A percentile compares a stretch with the other conserved stretches of the same genome.
These are phyloP conservation scores for Ustilago shanxiensis DNA, from an alignment of 1,284 basidiomycete genomes.

Conservation along the genomic window DNA sequence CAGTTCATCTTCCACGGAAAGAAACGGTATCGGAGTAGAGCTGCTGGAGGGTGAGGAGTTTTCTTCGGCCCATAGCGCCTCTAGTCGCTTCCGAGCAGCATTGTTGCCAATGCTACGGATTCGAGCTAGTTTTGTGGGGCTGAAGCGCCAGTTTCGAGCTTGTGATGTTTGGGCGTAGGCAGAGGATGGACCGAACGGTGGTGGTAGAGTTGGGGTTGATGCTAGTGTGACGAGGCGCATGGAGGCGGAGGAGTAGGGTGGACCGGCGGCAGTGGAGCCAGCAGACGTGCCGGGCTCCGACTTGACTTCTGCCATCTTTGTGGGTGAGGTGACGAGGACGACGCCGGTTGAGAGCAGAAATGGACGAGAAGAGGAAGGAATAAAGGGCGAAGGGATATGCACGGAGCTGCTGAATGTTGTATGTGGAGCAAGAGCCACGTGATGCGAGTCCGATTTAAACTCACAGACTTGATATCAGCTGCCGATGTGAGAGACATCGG, in stretches of 20 bases:
- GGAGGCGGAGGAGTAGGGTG: conserved; percentile 23
- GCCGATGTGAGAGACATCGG: not conserved
- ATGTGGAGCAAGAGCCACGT: conserved; percentile 4
- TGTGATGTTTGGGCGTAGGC: conserved; percentile 62
- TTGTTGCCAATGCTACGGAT: conserved; percentile 33
- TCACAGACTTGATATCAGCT: not conserved
- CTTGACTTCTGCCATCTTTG: conserved; percentile 15
- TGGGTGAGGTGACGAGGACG: not conserved
- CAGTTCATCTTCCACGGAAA: conserved; percentile 85
- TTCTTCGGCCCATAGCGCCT: conserved; percentile 38
- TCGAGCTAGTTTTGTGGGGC: conserved; percentile 16
- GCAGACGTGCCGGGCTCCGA: not conserved
- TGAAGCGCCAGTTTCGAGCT: conserved; percentile 64
- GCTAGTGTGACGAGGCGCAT: conserved; percentile 32
- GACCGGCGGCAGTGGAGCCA: not conserved
- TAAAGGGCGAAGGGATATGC: not conserved
- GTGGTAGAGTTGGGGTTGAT: conserved; percentile 39
- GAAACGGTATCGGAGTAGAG: conserved; percentile 75
- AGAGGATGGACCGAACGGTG: conserved; percentile 47
- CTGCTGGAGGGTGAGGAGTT: conserved; percentile 7
- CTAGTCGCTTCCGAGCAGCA: conserved; percentile 26
- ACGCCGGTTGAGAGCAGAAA: not conserved
- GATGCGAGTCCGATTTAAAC: not conserved
- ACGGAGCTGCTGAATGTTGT: not conserved
- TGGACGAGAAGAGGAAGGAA: not conserved